These are phyloP conservation scores for Debaryomyces tyrocola DNA, from an alignment of 805 yeast species.

Conservation along the genomic window DNA sequence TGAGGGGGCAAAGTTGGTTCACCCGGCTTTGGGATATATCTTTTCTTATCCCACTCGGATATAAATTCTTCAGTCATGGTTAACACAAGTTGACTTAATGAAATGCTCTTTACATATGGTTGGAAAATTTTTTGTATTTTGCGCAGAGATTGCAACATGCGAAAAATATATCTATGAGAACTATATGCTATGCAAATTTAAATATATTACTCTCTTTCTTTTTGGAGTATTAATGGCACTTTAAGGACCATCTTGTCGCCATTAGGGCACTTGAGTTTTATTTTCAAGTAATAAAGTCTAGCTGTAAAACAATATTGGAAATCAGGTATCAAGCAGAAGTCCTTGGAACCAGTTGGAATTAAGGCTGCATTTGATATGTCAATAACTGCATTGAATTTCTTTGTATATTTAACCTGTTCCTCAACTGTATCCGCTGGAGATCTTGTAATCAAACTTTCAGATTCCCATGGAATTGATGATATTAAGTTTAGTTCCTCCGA, in stretches of 20 bases:
- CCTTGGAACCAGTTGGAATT: slow-evolving; percentile 14
- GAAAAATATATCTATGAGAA: neutral
- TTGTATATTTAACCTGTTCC: slow-evolving; percentile 16
- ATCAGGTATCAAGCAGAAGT: slow-evolving; percentile 37
- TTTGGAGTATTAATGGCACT: slow-evolving; percentile 28
- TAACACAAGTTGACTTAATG: neutral
- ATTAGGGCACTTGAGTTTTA: slow-evolving; percentile 23
- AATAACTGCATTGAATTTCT: slow-evolving; percentile 21
- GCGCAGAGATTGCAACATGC: neutral
- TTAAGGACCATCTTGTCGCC: slow-evolving; percentile 23
- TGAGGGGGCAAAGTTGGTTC: slow-evolving; percentile 85
- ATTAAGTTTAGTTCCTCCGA: slow-evolving; percentile 3
- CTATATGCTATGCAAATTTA: neutral
- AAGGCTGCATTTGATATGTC: slow-evolving; percentile 26
- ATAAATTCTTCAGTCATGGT: slow-evolving; percentile 16
- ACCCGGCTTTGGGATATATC: slow-evolving; percentile 47
- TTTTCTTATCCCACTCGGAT: slow-evolving; percentile 43
- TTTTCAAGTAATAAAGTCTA: slow-evolving; percentile 32
- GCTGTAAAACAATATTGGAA: slow-evolving; percentile 38
- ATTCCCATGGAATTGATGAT: slow-evolving; percentile 20
- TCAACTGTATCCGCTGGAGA: slow-evolving; percentile 10
- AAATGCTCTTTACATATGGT: neutral
- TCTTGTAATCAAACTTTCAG: slow-evolving; percentile 5
- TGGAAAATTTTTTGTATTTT: neutral
- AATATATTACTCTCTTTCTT: slow-evolving; percentile 4